These are phyloP conservation scores for Diplotaxis tenuifolia DNA, from an alignment of 345 rosid genomes.

Conservation along the genomic window DNA sequence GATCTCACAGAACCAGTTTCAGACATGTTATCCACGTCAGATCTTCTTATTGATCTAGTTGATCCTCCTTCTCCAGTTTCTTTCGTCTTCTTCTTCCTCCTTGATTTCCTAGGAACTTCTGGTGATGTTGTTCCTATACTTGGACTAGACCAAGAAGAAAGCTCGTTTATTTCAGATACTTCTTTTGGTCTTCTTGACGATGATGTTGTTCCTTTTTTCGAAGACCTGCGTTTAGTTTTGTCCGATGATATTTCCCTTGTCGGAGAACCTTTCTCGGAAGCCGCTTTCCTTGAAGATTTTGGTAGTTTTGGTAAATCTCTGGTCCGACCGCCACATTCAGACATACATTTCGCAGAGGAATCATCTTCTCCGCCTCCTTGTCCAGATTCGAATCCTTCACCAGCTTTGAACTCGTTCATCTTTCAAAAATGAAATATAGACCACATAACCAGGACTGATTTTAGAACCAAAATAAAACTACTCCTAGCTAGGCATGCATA, in stretches of 20 bases:
- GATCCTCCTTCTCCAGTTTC: conserved; percentile 36
- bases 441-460: background rate
- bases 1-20: conserved; percentile 44
- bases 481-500: background rate
- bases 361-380: conserved; percentile 44
- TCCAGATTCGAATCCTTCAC: conserved; percentile 36
- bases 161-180: conserved; percentile 6
- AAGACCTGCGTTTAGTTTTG: conserved; percentile 50
- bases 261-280: conserved; percentile 40
- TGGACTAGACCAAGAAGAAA: background rate
- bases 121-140: background rate
- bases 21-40: conserved; percentile 34
- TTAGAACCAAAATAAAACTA: background rate
- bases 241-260: conserved; percentile 46
- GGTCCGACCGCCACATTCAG: conserved; percentile 54
- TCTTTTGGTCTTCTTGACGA: conserved; percentile 24
- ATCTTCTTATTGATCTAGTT: conserved; percentile 40
- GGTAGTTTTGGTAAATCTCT: conserved; percentile 35
- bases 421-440: conserved; percentile 23
- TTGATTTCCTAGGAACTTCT: conserved; percentile 47
- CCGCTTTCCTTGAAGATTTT: conserved; percentile 30
- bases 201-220: conserved; percentile 33
- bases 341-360: conserved; percentile 37
- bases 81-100: conserved; percentile 55
- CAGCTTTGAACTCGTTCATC: conserved; percentile 62